Evolutionary conservation across 306 rosid species (phyloP).

Genomic region (Sesbania bispinosa): DNA sequence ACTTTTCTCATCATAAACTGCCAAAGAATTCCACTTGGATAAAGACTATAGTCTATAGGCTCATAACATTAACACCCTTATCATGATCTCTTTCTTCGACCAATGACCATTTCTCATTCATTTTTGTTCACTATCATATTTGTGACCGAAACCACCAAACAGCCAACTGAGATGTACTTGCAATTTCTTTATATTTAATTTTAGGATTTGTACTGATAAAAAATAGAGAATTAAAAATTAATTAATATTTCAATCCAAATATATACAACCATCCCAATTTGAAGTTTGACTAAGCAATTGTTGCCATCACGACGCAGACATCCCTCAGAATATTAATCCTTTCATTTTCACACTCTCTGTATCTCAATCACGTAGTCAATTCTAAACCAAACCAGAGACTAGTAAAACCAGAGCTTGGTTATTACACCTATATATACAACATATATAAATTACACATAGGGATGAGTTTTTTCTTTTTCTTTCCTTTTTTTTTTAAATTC

Average conservation of each 20-base stretch:
- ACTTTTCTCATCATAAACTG: background rate
- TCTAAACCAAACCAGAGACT: background rate
- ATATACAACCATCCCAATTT: background rate
- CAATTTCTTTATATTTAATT: too few species aligned
- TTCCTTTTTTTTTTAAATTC: too few species aligned
- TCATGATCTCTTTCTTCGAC: too few species aligned
- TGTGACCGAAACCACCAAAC: too few species aligned
- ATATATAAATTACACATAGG: too few species aligned
- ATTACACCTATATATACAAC: too few species aligned
- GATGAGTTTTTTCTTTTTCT: background rate
- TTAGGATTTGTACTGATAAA: background rate
- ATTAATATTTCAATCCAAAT: background rate
- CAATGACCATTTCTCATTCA: too few species aligned
- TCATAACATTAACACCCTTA: too few species aligned
- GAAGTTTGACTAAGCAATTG: background rate
- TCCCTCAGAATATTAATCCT: background rate
- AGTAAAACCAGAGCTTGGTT: background rate
- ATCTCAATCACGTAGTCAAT: background rate
- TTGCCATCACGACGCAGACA: background rate
- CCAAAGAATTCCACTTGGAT: background rate
- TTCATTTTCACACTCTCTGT: background rate
- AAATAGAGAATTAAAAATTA: background rate
- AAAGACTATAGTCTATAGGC: background rate
- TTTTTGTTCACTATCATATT: too few species aligned
- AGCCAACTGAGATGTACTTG: too few species aligned